Conservation (phyloP, 345 rosid species). For the Citrus unshiu region DNA sequence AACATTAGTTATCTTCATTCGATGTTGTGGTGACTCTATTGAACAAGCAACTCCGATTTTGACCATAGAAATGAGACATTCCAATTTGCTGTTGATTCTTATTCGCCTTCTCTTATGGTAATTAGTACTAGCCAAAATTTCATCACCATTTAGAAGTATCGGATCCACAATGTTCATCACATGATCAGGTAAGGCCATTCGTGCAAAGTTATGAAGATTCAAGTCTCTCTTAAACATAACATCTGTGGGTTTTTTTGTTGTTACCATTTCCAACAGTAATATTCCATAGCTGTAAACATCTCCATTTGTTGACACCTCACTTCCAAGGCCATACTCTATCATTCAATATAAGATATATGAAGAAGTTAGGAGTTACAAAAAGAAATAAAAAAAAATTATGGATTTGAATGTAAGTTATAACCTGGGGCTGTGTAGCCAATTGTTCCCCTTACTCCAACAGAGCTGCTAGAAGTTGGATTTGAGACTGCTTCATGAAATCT, state of each 20-base stretch:
- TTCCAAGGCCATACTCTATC: slow-evolving; percentile 37
- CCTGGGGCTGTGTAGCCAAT: slow-evolving; percentile 26
- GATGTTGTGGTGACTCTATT: neutral
- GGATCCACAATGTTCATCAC: slow-evolving; percentile 20
- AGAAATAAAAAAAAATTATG: too few relatives aligned
- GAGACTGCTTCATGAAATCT: neutral
- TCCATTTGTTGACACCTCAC: slow-evolving; percentile 12
- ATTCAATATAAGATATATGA: neutral
- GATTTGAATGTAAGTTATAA: too few relatives aligned
- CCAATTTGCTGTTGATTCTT: neutral
- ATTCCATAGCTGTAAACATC: slow-evolving; percentile 35
- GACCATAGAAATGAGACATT: slow-evolving; percentile 7
- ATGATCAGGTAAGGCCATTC: slow-evolving; percentile 10
- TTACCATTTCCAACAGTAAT: slow-evolving; percentile 25
- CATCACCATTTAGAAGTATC: neutral
- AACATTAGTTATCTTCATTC: neutral
- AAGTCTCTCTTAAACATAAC: slow-evolving; percentile 14
- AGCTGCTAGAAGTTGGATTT: neutral
- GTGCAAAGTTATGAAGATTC: slow-evolving; percentile 11
- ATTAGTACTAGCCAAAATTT: neutral
- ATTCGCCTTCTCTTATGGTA: neutral
- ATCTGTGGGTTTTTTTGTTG: slow-evolving; percentile 22
- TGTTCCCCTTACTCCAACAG: slow-evolving; percentile 20
- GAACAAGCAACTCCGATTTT: slow-evolving; percentile 27
- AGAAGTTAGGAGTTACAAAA: neutral